Base-by-base conservation (phyloP, 2,329 filamentous ascomycete species). In the Trichophyton rubrum region DNA sequence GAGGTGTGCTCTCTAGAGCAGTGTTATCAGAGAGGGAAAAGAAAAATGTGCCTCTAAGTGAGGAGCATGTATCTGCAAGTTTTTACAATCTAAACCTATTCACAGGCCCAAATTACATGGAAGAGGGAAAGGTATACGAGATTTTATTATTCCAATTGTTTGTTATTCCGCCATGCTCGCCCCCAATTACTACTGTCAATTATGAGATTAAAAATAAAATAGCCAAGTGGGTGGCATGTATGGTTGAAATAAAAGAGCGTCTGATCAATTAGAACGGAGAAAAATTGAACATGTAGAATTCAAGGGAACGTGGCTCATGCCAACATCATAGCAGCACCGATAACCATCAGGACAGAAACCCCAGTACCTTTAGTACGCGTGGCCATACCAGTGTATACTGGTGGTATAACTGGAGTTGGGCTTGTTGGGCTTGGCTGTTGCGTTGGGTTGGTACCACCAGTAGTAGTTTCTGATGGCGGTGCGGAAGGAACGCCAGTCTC, bases 401-500 rank as follows among this genome's bases (percentile, higher is more conserved):
- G 60, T n/a, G 61, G 57, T 22, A 35, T 30, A 27, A 57, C 27
- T 22, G 43, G 59, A 22, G 60, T 30, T n/a, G 43, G 59, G 40
- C 35, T 27, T 5, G 55, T 59, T 41, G 51, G 55, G 30, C 53
- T 45, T 30, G 33, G 61, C 59, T 59, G 62, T 58, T 53, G 9
- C 9, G 49, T 53, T 33, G 49, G 49, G 55, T 59, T 47, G 62
- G 62, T 59, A 3, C 33, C 58, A 45, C 49, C 35, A 3, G 17
- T 38, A 20, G 40, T 56, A 15, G 9, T 40, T 40, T 40, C 35
- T 11, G 27, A 61, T 65, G 45, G 63, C 63, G 43, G 60, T 49
- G 30, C 58, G 30, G 58, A 63, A 62, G 57, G 68, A 70, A 60
- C 20, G 22, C 49, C 57, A 17, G 57, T 51, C 55, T 8, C 49